These are phyloP conservation scores for Physaria fendleri DNA, from an alignment of 345 rosid genomes.

Conservation along the genomic window DNA sequence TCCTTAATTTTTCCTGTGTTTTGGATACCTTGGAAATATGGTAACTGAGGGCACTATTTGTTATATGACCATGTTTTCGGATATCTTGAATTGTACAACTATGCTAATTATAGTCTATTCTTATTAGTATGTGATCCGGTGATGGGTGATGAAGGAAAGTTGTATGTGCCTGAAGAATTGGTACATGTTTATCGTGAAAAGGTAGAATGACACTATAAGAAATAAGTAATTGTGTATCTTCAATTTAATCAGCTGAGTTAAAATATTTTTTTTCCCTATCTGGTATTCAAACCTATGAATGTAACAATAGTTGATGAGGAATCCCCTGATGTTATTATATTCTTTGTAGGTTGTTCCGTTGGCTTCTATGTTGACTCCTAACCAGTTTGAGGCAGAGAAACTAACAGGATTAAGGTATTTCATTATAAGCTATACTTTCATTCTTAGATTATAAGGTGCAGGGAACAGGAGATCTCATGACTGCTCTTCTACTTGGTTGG, in stretches of 20 bases:
- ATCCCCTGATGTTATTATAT: not conserved
- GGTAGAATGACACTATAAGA: conserved; percentile 35
- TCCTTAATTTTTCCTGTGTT: not conserved
- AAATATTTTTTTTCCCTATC: not conserved
- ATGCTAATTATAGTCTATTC: conserved; percentile 12
- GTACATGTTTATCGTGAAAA: conserved; percentile 81
- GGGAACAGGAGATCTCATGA: conserved; percentile 96
- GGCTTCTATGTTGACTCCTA: conserved; percentile 99
- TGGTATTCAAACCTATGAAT: not conserved
- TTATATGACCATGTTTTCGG: not conserved
- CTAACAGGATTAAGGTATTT: conserved; percentile 79
- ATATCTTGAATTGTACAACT: not conserved
- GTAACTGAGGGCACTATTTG: not conserved
- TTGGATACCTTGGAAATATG: not conserved
- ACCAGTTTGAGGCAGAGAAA: conserved; percentile 97
- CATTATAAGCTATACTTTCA: not conserved
- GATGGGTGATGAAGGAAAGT: conserved; percentile 98
- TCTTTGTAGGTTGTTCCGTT: conserved; percentile 85
- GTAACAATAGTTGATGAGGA: not conserved
- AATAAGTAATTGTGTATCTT: not conserved
- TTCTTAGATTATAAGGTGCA: not conserved
- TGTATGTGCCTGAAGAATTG: conserved; percentile 83
- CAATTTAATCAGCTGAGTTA: not conserved
- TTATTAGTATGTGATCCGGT: conserved; percentile 96
- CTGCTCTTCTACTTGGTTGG: conserved; percentile 98